These are phyloP conservation scores for Candida maris DNA, from an alignment of 805 yeast species.

Conservation along the genomic window DNA sequence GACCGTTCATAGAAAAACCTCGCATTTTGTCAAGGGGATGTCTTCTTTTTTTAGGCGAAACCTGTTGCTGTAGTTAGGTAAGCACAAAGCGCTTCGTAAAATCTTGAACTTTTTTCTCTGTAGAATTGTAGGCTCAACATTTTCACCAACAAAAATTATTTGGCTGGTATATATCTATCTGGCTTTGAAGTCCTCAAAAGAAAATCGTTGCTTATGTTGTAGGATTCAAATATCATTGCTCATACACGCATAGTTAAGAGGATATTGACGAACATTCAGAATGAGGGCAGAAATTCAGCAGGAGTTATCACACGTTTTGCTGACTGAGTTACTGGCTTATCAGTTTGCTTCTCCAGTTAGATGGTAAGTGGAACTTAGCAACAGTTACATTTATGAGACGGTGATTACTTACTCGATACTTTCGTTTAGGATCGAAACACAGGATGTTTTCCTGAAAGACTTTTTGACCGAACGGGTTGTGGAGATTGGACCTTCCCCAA, in stretches of 20 bases:
- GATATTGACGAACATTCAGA: constrained; percentile 1
- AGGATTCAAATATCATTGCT: no score
- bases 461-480: constrained; percentile 96
- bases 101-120: no score
- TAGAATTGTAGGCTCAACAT: constrained; percentile 8
- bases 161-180: no score
- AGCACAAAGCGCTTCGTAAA: no score
- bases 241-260: no score
- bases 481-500: constrained; percentile 98
- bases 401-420: no score
- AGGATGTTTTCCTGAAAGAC: constrained; percentile 92
- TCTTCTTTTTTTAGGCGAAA: no score
- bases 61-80: no score
- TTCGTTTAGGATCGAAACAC: constrained; percentile 83
- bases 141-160: constrained; percentile 7
- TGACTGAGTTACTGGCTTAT: constrained; percentile 95
- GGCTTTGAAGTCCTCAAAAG: no score
- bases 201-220: no score
- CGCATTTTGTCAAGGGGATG: no score
- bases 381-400: neutral
- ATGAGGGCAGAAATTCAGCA: constrained; percentile 97
- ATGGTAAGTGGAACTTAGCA: constrained; percentile 50
- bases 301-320: constrained; percentile 89
- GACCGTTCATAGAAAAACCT: no score
- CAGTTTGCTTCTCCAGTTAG: constrained; percentile 99